A percentile compares a stretch with the other conserved stretches of the same genome.
phyloP scores from a whole-genome alignment of 345 rosid genomes.

The Eutrema yunnanense region DNA sequence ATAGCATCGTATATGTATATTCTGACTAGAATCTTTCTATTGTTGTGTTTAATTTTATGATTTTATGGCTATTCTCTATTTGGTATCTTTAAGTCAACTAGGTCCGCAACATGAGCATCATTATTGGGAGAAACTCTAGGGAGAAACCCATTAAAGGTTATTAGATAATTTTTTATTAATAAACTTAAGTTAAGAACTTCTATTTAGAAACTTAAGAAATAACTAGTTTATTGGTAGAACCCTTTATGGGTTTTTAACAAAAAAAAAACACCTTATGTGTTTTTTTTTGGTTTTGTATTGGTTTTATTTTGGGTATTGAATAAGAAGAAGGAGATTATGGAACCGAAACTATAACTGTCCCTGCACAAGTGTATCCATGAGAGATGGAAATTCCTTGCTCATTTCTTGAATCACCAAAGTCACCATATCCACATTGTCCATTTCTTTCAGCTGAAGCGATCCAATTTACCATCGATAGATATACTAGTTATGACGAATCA shows the following conservation, averaged over 20 bases:
- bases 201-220: too few species aligned
- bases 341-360: conserved; percentile 68
- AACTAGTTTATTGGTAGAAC: too few species aligned
- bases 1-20: neutral
- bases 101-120: neutral
- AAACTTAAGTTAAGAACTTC: too few species aligned
- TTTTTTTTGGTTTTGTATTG: too few species aligned
- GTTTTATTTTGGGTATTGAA: too few species aligned
- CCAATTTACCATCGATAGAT: neutral
- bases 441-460: conserved; percentile 68
- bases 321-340: too few species aligned
- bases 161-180: too few species aligned
- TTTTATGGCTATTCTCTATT: neutral
- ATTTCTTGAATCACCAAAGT: conserved; percentile 96
- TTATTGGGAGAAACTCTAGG: too few species aligned
- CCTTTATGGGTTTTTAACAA: too few species aligned
- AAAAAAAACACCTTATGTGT: too few species aligned
- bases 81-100: neutral
- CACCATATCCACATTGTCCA: conserved; percentile 91
- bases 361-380: conserved; percentile 90
- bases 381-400: conserved; percentile 94
- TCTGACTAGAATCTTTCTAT: neutral
- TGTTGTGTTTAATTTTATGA: neutral
- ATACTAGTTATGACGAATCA: neutral
- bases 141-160: too few species aligned